Base-by-base conservation (phyloP, 441 rosid genomes). In the Erysimum cheiri region DNA sequence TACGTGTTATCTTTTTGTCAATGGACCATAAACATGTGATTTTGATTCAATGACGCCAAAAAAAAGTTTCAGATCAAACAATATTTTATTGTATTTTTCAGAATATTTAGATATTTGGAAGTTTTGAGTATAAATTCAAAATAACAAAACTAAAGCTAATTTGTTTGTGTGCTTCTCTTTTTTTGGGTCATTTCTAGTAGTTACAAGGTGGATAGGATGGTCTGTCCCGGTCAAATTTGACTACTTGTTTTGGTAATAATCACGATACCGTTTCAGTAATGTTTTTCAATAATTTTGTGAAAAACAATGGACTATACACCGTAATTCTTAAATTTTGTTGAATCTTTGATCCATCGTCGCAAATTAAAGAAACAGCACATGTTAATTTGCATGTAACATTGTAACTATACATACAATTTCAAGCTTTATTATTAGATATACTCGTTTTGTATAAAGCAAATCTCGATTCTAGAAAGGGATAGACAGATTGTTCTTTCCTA, bases 1-100 rank as follows among this genome's bases (percentile, higher is more conserved):
- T 50, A 32, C 69, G 57, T 71, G 48, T 71, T 54, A 54, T 62
- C 29, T 14, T 62, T 71, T 44, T 40, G 36, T 62, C 39, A 39
- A 26, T 71, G 75, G 75, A 62, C 69, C 69, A 7, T 9, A 0
- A 24, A 63, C 70, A 55, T 63, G 64, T 35, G 75, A 46, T 53
- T 63, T 70, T 31, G 5, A 71, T 63, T 8, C 6, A 15, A 55
- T 63, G 49, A 54, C 35, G 64, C 44, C 48, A 54, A 53, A 29
- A 17, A 15, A 36, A n/a, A n/a, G 0, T 43, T 43, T 14, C 48
- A 14, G 10, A 44, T 6, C 6, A 44, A 14, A 37, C 1, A 11
- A 57, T 0, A 3, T 6, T 36, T 56, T 33, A 3, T 35, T 57
- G 10, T 36, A 57, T 36, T 43, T 44, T 44, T 10, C 8, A 6